Evolutionary conservation across 2,329 filamentous ascomycete species (phyloP).

Genomic region (Colletotrichum sublineola): DNA sequence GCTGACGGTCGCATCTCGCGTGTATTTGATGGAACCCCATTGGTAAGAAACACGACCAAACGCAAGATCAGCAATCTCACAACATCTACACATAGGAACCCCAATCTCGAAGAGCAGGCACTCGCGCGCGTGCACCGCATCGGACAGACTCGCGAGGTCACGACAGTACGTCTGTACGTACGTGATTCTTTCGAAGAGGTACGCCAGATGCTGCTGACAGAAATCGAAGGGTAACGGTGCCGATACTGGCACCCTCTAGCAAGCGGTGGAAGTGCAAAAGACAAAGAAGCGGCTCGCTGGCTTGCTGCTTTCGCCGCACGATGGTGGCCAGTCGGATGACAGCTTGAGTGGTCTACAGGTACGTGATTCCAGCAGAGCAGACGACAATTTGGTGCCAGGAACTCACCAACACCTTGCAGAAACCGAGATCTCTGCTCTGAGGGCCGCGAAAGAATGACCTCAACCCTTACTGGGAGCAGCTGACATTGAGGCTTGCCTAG

Average conservation of each 20-base stretch:
- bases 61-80: background rate
- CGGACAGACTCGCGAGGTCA: slow-evolving; percentile 42
- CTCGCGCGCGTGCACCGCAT: slow-evolving; percentile 48
- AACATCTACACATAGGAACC: slow-evolving; percentile 44
- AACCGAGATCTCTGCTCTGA: background rate
- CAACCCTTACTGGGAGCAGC: background rate
- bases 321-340: background rate
- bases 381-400: background rate
- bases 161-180: slow-evolving; percentile 43
- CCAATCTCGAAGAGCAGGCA: slow-evolving; percentile 49
- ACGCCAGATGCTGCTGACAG: background rate
- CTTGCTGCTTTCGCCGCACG: slow-evolving; percentile 34
- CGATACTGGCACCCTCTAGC: slow-evolving; percentile 4
- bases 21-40: slow-evolving; percentile 66
- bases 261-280: slow-evolving; percentile 40
- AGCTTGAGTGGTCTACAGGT: background rate
- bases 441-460: background rate
- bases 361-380: background rate
- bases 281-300: slow-evolving; percentile 42
- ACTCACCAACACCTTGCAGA: background rate
- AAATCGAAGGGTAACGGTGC: background rate
- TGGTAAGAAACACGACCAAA: slow-evolving; percentile 46
- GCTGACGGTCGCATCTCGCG: slow-evolving; percentile 60
- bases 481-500: no score
- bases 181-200: slow-evolving; percentile 49